Evolutionary conservation across 1,284 basidiomycete genomes (phyloP).

Genomic region (Boletus semigastroideus): DNA sequence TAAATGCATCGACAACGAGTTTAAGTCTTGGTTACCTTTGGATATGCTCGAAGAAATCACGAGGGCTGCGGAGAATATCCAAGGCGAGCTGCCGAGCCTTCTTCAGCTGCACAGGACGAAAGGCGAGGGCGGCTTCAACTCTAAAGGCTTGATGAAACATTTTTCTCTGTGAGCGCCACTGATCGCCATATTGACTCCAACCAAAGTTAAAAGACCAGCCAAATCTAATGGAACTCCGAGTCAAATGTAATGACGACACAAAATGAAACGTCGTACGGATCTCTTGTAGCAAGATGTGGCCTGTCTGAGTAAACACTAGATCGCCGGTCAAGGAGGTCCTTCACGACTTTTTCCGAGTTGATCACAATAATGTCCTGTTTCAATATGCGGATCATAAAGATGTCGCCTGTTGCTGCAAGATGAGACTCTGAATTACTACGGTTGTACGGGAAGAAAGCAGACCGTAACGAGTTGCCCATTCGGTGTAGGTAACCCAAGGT

Average conservation of each 20-base stretch:
- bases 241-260: neutral
- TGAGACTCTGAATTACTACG: neutral
- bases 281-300: constrained; percentile 23
- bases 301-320: constrained; percentile 30
- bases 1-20: no score
- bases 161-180: constrained; percentile 25
- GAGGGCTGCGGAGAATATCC: constrained; percentile 20
- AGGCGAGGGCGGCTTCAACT: constrained; percentile 16
- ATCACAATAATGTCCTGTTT: constrained; percentile 27
- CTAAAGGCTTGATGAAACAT: constrained; percentile 32
- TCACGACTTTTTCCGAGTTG: constrained; percentile 21
- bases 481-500: constrained; percentile 23
- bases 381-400: constrained; percentile 24
- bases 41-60: constrained; percentile 19
- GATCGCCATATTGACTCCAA: constrained; percentile 19
- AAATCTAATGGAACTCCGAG: constrained; percentile 18
- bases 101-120: constrained; percentile 20
- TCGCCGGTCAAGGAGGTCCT: constrained; percentile 26
- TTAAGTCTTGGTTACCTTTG: constrained; percentile 8
- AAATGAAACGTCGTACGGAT: constrained; percentile 14
- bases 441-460: neutral
- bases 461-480: constrained; percentile 25
- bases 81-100: constrained; percentile 21
- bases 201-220: constrained; percentile 27
- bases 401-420: constrained; percentile 13